Base-by-base conservation (phyloP, 169 alveolate genomes). In the Cryptosporidium ubiquitum region DNA sequence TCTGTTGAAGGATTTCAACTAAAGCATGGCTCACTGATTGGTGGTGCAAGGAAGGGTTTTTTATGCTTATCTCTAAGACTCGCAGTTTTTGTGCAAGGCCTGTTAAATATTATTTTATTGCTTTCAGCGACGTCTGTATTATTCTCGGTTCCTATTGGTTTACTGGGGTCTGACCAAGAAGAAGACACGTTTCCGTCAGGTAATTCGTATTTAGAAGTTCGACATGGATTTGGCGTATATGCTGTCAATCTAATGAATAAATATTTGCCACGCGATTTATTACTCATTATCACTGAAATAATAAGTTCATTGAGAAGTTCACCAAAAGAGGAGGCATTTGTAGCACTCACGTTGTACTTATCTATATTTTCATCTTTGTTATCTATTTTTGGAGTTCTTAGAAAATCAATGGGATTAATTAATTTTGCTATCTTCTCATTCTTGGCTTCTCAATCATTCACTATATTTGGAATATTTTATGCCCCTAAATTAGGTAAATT, bases 41-140 rank as follows among this genome's bases (percentile, higher is more conserved):
- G 89, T 51, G 89, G 89, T 29, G 89, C 79, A 61, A 79, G 89
- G 66, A 79, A 79, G 33, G 89, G 89, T 61, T 79, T 61, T 33
- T 31, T 79, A 31, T 79, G 89, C 18, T 40, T 79, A 20, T 79
- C 89, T 42, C 49, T 79, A 2, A 58, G 89, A 31, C 74, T 79
- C n/a, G 61, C 89, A 39, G 75, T 61, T 39, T 61, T 79, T 29
- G 4, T 79, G 4, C 89, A 79, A 26, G 75, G 79, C 0, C 31
- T 79, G 16, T 9, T 64, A 1, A 79, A 64, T 31, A 26, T 79
- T 23, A n/a, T 40, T 4, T 26, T 26, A 37, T 39, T 55, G 20
- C 18, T 61, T 44, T 10, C 39, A 14, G n/a, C 39, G 16, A 37
- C 29, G 18, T 42, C n/a, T 7, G 52, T 31, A 18, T 23, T 79